Evolutionary conservation across 495 filamentous ascomycete species (phyloP).

Genomic region (Niebla homalea): DNA sequence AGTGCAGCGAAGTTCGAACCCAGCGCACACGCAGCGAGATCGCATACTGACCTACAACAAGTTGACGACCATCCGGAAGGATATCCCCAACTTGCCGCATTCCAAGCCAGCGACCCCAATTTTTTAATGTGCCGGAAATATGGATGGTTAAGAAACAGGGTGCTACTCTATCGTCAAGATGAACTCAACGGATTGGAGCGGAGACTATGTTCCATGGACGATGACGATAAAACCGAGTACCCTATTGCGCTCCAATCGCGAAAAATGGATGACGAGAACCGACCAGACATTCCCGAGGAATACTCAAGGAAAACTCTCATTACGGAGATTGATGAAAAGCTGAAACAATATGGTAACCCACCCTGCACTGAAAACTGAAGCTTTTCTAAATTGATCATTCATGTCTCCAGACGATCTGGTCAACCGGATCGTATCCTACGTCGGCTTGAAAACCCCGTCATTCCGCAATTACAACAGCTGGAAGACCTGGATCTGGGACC

Average conservation of each 20-base stretch:
- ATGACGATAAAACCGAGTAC: constrained; percentile 7
- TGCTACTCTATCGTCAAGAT: constrained; percentile 29
- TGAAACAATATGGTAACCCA: constrained; percentile 22
- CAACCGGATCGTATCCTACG: constrained; percentile 3
- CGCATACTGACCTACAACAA: constrained; percentile 2
- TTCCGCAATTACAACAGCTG: constrained; percentile 19
- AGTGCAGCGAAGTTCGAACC: background rate
- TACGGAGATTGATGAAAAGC: constrained; percentile 22
- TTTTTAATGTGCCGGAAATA: constrained; percentile 26
- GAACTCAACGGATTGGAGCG: constrained; percentile 23
- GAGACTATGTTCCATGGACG: constrained; percentile 20
- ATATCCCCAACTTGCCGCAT: constrained; percentile 26
- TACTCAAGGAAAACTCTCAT: constrained; percentile 18
- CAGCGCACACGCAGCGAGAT: background rate
- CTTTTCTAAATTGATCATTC: background rate
- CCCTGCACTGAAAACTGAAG: background rate
- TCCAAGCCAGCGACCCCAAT: constrained; percentile 23
- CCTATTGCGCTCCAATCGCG: constrained; percentile 9
- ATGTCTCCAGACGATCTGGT: constrained; percentile 11
- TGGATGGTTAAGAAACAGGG: constrained; percentile 22
- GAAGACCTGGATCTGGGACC: constrained; percentile 18
- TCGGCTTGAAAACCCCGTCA: constrained; percentile 10
- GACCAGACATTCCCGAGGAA: constrained; percentile 2
- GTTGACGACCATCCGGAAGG: constrained; percentile 24
- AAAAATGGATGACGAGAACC: constrained; percentile 11